phyloP scores from a whole-genome alignment of 768 basidiomycete genomes.

The Ramaria sp. region DNA sequence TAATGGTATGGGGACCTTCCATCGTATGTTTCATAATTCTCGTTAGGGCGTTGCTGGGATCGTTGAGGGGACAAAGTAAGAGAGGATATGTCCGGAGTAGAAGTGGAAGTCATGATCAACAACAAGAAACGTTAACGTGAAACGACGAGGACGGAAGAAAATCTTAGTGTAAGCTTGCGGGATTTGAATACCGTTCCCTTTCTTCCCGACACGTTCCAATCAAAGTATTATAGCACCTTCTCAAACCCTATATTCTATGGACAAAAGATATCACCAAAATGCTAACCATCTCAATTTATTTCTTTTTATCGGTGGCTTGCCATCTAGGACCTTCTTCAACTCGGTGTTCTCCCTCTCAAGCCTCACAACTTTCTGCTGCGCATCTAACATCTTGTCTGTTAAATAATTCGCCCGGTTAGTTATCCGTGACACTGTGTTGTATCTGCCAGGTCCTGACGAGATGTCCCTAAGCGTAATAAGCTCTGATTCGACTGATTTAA shows the following conservation, averaged over 20 bases:
- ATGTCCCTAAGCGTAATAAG: slow-evolving; percentile 58
- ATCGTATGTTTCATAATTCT: slow-evolving; percentile 62
- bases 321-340: slow-evolving; percentile 46
- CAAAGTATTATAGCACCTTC: background rate
- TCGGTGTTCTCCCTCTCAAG: slow-evolving; percentile 63
- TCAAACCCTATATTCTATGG: background rate
- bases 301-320: background rate
- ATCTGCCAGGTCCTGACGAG: slow-evolving; percentile 30
- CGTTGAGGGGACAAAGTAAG: slow-evolving; percentile 55
- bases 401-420: slow-evolving; percentile 53
- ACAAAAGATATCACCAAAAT: background rate
- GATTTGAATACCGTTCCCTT: slow-evolving; percentile 6
- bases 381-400: slow-evolving; percentile 61
- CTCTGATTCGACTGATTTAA: slow-evolving; percentile 70
- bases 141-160: slow-evolving; percentile 9
- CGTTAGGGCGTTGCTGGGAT: slow-evolving; percentile 73
- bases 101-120: slow-evolving; percentile 61
- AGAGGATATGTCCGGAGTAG: slow-evolving; percentile 63
- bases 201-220: background rate
- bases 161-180: slow-evolving; percentile 4
- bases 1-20: slow-evolving; percentile 60
- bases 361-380: slow-evolving; percentile 53
- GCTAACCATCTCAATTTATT: background rate
- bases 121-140: slow-evolving; percentile 10
- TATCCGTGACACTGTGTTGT: slow-evolving; percentile 33